Percentiles rank a stretch among this genome's conserved stretches.
These are phyloP conservation scores for Leccinum ochraceum DNA, from an alignment of 768 basidiomycete species.

Conservation along the genomic window DNA sequence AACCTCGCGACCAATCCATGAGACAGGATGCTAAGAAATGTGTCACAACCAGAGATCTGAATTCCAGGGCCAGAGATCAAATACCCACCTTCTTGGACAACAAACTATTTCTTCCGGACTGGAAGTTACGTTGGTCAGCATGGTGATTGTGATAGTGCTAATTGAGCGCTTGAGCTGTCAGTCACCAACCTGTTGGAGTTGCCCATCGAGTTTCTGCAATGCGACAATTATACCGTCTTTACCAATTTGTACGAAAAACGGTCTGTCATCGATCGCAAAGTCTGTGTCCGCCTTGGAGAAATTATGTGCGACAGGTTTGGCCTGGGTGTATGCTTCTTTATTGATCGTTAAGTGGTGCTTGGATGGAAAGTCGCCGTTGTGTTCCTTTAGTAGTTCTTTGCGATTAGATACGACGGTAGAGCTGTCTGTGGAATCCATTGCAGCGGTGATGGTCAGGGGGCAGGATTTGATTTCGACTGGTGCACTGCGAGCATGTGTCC, in stretches of 20 bases:
- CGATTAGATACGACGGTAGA: conserved; percentile 45
- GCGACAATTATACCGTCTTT: conserved; percentile 69
- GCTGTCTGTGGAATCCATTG: conserved; percentile 34
- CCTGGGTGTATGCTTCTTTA: conserved; percentile 11
- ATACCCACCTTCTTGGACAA: conserved; percentile 60
- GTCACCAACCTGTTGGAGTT: conserved; percentile 46
- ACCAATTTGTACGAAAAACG: conserved; percentile 71
- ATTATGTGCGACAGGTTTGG: conserved; percentile 28
- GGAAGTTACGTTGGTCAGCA: conserved; percentile 8
- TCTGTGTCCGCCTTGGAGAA: conserved; percentile 56
- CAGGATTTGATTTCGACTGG: not conserved
- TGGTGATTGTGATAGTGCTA: not conserved
- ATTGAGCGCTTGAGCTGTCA: not conserved
- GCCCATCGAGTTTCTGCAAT: conserved; percentile 64
- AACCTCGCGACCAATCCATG: conserved; percentile 73
- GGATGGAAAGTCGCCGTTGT: conserved; percentile 20
- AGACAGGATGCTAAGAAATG: conserved; percentile 48
- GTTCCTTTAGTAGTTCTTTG: conserved; percentile 25
- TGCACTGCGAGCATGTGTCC: not conserved
- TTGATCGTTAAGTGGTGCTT: conserved; percentile 18
- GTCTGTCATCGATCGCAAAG: conserved; percentile 54
- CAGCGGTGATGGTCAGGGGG: not conserved
- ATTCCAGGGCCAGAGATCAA: not conserved
- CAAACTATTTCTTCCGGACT: conserved; percentile 59
- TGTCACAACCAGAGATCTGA: not conserved